Conservation (phyloP, 2,329 filamentous ascomycete species). For the Verticillium nubilum region DNA sequence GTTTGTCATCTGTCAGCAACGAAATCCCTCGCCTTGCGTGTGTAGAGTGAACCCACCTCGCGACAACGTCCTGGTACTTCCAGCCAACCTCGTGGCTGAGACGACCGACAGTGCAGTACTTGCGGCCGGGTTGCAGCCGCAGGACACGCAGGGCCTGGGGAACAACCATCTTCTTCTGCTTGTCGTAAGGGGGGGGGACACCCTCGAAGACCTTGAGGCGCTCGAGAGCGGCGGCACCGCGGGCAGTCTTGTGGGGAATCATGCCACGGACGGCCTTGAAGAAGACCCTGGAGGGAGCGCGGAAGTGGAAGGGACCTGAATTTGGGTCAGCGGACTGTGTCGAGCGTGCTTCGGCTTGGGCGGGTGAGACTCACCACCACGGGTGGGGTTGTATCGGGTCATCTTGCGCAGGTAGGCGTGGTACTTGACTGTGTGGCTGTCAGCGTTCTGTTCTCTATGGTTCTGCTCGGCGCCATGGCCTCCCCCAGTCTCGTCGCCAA, state of each 20-base stretch:
- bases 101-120: constrained; percentile 99
- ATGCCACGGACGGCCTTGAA: constrained; percentile 99
- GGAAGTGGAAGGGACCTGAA: constrained; percentile 98
- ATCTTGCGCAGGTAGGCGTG: constrained; percentile 99
- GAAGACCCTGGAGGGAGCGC: constrained; percentile 98
- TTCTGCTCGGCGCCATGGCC: neutral
- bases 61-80: constrained; percentile 99
- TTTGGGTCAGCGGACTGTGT: constrained; percentile 21
- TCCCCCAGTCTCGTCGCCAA: constrained; percentile 9
- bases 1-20: neutral
- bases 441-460: neutral
- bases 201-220: constrained; percentile 99
- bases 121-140: constrained; percentile 96
- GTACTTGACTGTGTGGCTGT: constrained; percentile 83
- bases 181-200: constrained; percentile 97
- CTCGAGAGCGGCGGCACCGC: constrained; percentile 93
- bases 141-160: constrained; percentile 96
- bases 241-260: constrained; percentile 99
- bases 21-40: neutral
- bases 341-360: constrained; percentile 10
- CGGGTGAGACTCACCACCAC: constrained; percentile 68
- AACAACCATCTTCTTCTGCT: constrained; percentile 99
- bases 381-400: constrained; percentile 99
- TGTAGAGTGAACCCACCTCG: constrained; percentile 62
- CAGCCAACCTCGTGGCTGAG: constrained; percentile 99